Percentiles rank a stretch among this genome's conserved stretches.
Evolutionary conservation across 495 filamentous ascomycete genomes (phyloP).

Genomic region (Lentithecium fluviatile): DNA sequence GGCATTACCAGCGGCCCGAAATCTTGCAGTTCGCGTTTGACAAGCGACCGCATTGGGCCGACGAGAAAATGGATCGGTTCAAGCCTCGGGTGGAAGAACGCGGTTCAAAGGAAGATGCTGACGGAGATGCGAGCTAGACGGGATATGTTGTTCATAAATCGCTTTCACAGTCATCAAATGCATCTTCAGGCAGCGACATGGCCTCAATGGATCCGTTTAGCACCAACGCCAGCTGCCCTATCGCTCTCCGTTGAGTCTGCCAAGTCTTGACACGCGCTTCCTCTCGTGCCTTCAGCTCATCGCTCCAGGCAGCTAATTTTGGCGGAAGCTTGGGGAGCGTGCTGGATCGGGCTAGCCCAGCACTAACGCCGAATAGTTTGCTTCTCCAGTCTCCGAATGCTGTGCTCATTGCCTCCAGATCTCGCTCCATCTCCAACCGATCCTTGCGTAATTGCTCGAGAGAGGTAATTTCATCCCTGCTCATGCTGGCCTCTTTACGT

Average conservation of each 20-base stretch:
- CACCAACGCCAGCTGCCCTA: conserved; percentile 5
- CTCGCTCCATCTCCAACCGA: not conserved
- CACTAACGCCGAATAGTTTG: not conserved
- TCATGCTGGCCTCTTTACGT: conserved; percentile 12
- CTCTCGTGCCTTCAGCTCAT: not conserved
- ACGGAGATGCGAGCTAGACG: not conserved
- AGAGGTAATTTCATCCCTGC: not conserved
- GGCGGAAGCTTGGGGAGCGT: not conserved
- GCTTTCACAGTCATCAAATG: conserved; percentile 8
- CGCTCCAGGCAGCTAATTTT: conserved; percentile 13
- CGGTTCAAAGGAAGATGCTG: not conserved
- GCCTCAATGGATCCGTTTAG: conserved; percentile 6
- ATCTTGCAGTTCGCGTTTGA: conserved; percentile 43
- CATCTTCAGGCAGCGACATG: conserved; percentile 14
- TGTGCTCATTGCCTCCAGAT: not conserved
- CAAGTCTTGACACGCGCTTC: conserved; percentile 12
- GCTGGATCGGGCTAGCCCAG: not conserved
- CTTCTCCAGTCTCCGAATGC: not conserved
- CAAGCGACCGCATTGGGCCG: conserved; percentile 40
- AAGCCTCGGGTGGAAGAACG: not conserved
- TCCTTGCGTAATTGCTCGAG: conserved; percentile 5
- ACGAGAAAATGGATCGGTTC: conserved; percentile 34
- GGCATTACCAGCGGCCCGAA: conserved; percentile 48
- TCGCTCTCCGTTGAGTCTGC: conserved; percentile 10
- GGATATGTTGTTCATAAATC: conserved; percentile 2